Evolutionary conservation across 805 yeast species (phyloP).

Genomic region (Pichia insulana): DNA sequence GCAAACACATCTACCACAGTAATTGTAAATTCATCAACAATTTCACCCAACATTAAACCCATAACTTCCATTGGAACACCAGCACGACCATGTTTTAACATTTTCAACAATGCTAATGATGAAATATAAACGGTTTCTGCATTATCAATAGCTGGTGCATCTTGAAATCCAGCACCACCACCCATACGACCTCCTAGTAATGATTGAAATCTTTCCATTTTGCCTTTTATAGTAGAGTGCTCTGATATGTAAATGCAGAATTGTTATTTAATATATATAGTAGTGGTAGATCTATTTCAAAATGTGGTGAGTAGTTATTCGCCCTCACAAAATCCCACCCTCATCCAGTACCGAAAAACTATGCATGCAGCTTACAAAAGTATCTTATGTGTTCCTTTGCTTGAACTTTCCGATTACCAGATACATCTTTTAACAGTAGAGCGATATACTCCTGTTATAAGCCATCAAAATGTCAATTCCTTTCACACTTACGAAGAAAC

Average conservation of each 20-base stretch:
- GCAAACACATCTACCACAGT: constrained; percentile 98
- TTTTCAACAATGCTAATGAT: constrained; percentile 86
- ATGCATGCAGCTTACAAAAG: too few relatives aligned
- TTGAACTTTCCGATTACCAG: too few relatives aligned
- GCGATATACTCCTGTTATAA: constrained; percentile 29
- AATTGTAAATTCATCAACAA: constrained; percentile 93
- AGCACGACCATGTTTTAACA: constrained; percentile 96
- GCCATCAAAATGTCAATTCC: constrained; percentile 27
- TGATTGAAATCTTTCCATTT: constrained; percentile 29
- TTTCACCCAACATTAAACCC: constrained; percentile 98
- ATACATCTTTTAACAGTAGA: constrained; percentile 27
- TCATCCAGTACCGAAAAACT: too few relatives aligned
- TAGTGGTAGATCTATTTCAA: too few relatives aligned
- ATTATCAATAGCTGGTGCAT: constrained; percentile 83
- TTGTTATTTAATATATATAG: too few relatives aligned
- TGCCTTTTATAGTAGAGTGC: background rate
- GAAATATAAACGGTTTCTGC: constrained; percentile 96
- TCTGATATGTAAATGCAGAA: background rate
- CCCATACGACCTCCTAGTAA: constrained; percentile 27
- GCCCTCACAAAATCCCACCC: too few relatives aligned
- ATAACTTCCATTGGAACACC: constrained; percentile 77
- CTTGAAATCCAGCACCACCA: constrained; percentile 28
- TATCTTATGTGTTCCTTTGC: too few relatives aligned
- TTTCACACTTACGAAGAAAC: constrained; percentile 68
- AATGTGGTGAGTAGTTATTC: too few relatives aligned